Conservation (phyloP, 306 rosid species). For the Casuarina cunninghamiana region DNA sequence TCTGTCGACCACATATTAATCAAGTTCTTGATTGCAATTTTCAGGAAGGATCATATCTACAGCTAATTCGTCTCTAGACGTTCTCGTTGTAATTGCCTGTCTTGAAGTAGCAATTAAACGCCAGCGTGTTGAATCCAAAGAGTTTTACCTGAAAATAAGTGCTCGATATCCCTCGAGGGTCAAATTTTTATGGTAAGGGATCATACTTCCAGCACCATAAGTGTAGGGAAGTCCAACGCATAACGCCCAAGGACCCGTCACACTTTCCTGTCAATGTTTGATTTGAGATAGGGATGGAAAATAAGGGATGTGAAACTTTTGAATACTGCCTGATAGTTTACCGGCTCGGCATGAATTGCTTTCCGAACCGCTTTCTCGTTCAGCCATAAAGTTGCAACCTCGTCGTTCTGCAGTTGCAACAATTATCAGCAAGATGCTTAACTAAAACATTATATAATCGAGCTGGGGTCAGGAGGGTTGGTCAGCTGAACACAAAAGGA, state of each 20-base stretch:
- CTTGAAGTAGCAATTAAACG: too few species aligned
- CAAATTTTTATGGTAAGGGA: constrained; percentile 66
- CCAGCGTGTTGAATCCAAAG: too few species aligned
- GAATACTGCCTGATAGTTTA: background rate
- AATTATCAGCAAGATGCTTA: background rate
- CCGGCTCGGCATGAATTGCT: constrained; percentile 65
- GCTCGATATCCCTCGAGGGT: constrained; percentile 57
- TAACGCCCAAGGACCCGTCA: constrained; percentile 57
- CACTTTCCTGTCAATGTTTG: constrained; percentile 42
- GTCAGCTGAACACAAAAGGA: too few species aligned
- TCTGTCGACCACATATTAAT: too few species aligned
- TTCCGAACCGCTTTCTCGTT: constrained; percentile 55
- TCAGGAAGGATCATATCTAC: too few species aligned
- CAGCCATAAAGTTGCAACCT: constrained; percentile 65
- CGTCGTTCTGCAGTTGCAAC: constrained; percentile 44
- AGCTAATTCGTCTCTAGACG: too few species aligned
- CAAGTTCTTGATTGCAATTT: too few species aligned
- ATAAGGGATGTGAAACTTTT: too few species aligned
- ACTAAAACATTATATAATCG: background rate
- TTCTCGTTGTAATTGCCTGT: too few species aligned
- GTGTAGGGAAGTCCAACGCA: constrained; percentile 41
- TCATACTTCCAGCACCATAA: constrained; percentile 67
- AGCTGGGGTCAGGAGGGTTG: too few species aligned
- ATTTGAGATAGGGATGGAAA: too few species aligned
- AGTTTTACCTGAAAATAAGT: constrained; percentile 56